A percentile compares a stretch with the other conserved stretches of the same genome.
Evolutionary conservation across 371 early-diverging fungal genomes (phyloP).

Genomic region (Chytridium lagenaria): DNA sequence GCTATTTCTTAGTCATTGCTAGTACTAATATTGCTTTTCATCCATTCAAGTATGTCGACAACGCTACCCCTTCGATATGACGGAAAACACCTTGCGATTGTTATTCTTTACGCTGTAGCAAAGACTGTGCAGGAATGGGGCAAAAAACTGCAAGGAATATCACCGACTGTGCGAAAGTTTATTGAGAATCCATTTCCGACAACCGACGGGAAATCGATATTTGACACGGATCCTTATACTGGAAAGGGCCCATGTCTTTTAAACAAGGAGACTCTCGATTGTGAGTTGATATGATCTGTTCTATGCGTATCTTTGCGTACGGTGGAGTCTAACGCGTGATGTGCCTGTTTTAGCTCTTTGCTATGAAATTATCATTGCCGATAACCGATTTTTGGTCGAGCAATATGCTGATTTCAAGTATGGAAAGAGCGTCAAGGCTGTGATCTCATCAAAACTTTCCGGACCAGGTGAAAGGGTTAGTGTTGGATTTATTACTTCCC

Average conservation of each 20-base stretch:
- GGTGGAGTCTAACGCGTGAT: too few relatives aligned
- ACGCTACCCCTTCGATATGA: constrained; percentile 3
- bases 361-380: constrained; percentile 6
- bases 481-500: neutral
- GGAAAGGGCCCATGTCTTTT: neutral
- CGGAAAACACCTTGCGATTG: neutral
- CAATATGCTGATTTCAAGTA: constrained; percentile 10
- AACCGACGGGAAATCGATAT: neutral
- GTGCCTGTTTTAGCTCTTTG: neutral
- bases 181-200: neutral
- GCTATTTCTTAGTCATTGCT: too few relatives aligned
- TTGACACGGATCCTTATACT: constrained; percentile 5
- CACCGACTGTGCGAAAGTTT: neutral
- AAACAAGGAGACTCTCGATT: neutral
- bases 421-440: neutral
- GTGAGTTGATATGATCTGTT: neutral
- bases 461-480: neutral
- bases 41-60: constrained; percentile 6
- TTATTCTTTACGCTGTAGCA: neutral
- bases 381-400: neutral
- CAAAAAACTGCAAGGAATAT: neutral
- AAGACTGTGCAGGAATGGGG: neutral
- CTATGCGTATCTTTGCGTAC: neutral
- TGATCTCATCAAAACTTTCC: neutral
- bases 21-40: too few relatives aligned